Conservation (phyloP, 108 stramenopile species). For the Discostella stelligeroides region DNA sequence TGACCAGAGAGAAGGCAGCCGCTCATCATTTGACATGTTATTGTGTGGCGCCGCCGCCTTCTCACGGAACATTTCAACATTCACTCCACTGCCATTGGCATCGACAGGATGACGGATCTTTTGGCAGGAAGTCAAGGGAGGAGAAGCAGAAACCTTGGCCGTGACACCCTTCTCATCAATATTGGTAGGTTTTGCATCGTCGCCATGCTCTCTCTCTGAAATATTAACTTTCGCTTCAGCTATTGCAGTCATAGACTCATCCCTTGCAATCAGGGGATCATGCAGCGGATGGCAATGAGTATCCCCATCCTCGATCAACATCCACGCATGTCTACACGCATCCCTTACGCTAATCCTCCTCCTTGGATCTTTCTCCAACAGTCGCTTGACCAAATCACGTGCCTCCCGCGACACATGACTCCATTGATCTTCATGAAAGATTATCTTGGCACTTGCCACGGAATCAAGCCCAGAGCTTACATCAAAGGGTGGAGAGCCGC, state of each 20-base stretch:
- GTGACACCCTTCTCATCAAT: slow-evolving; percentile 1
- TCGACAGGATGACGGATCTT: slow-evolving; percentile 2
- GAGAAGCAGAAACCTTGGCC: not conserved
- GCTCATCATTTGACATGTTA: slow-evolving; percentile 1
- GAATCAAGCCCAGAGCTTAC: slow-evolving; percentile 52
- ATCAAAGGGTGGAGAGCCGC: slow-evolving; percentile 82
- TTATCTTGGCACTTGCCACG: slow-evolving; percentile 45
- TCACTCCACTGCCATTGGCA: not conserved
- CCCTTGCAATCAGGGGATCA: slow-evolving; percentile 57
- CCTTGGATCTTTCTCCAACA: slow-evolving; percentile 69
- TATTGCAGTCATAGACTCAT: slow-evolving; percentile 3
- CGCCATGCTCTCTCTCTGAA: not conserved
- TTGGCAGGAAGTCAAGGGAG: not conserved
- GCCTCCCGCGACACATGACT: slow-evolving; percentile 58
- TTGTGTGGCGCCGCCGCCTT: not conserved
- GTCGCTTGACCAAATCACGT: slow-evolving; percentile 62
- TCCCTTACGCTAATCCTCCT: slow-evolving; percentile 66
- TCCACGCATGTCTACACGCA: slow-evolving; percentile 83
- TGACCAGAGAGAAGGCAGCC: slow-evolving; percentile 22
- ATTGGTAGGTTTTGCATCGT: not conserved
- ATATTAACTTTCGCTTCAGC: not conserved
- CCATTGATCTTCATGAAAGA: slow-evolving; percentile 67
- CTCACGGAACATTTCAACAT: not conserved
- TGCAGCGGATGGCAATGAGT: slow-evolving; percentile 82
- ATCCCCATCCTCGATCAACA: slow-evolving; percentile 84